A percentile compares a stretch with the other conserved stretches of the same genome.
phyloP scores from a whole-genome alignment of 2,329 filamentous ascomycete species.

The Ascochyta rabiei region DNA sequence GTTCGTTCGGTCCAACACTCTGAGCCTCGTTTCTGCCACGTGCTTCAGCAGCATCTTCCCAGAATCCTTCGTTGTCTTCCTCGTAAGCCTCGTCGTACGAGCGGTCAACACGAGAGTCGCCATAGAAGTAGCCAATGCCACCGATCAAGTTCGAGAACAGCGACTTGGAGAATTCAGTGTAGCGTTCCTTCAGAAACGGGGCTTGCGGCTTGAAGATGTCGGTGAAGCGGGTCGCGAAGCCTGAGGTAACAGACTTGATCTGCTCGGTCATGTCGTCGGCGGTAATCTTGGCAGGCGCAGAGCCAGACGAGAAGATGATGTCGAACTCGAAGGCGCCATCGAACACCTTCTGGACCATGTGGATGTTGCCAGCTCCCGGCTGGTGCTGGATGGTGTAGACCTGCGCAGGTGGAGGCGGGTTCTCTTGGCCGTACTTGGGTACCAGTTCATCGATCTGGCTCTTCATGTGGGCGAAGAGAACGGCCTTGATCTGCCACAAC shows the following conservation, averaged over 20 bases:
- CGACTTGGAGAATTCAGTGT: slow-evolving; percentile 80
- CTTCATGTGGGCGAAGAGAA: slow-evolving; percentile 69
- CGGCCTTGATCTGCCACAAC: slow-evolving; percentile 82
- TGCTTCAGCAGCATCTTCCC: slow-evolving; percentile 87
- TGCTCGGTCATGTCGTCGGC: slow-evolving; percentile 71
- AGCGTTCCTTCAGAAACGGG: slow-evolving; percentile 76
- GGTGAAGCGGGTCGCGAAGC: slow-evolving; percentile 77
- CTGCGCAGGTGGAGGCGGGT: slow-evolving; percentile 81
- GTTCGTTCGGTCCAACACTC: slow-evolving; percentile 80
- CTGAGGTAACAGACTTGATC: slow-evolving; percentile 68
- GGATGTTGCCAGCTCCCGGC: slow-evolving; percentile 76
- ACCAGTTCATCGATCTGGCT: slow-evolving; percentile 65
- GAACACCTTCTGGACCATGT: slow-evolving; percentile 90
- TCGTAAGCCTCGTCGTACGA: slow-evolving; percentile 93
- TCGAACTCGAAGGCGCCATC: slow-evolving; percentile 91
- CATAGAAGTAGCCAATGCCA: slow-evolving; percentile 94
- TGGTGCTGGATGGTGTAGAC: slow-evolving; percentile 78
- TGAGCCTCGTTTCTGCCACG: slow-evolving; percentile 70
- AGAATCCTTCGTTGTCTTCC: slow-evolving; percentile 93
- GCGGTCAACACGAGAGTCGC: slow-evolving; percentile 84
- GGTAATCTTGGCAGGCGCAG: slow-evolving; percentile 61
- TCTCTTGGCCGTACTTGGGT: slow-evolving; percentile 62
- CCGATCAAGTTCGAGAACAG: slow-evolving; percentile 95
- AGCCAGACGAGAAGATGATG: slow-evolving; percentile 83
- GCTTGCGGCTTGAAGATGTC: slow-evolving; percentile 73